These are phyloP conservation scores for Penicillium psychrosexuale DNA, from an alignment of 2,329 filamentous ascomycete species.

Conservation along the genomic window DNA sequence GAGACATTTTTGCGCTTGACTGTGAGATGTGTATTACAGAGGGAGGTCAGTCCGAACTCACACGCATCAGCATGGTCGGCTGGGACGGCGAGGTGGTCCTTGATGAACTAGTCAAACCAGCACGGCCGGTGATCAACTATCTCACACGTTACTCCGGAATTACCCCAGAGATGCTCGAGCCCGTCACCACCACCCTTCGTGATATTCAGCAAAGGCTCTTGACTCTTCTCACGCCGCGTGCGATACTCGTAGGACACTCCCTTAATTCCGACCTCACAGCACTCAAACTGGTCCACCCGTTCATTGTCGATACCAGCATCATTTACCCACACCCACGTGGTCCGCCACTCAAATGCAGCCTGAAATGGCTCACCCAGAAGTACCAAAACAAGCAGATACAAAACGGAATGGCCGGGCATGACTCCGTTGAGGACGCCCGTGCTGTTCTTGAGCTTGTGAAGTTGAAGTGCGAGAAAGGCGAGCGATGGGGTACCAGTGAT, in stretches of 20 bases:
- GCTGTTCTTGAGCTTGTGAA: constrained; percentile 91
- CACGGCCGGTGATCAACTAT: constrained; percentile 85
- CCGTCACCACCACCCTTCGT: constrained; percentile 74
- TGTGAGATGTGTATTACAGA: constrained; percentile 97
- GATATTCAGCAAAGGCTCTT: constrained; percentile 81
- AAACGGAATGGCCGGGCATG: constrained; percentile 73
- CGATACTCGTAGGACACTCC: constrained; percentile 49
- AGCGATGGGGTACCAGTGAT: constrained; percentile 77
- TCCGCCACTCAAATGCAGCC: constrained; percentile 80
- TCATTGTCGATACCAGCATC: constrained; percentile 86
- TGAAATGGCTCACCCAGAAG: constrained; percentile 86
- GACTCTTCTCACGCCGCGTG: constrained; percentile 56
- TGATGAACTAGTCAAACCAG: constrained; percentile 89
- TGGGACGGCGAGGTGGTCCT: constrained; percentile 82
- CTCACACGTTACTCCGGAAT: constrained; percentile 90
- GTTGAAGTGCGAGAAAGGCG: constrained; percentile 92
- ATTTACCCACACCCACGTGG: constrained; percentile 89
- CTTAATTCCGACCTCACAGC: constrained; percentile 64
- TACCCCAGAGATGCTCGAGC: constrained; percentile 75
- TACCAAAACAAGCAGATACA: constrained; percentile 87
- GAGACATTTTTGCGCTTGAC: constrained; percentile 76
- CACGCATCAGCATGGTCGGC: constrained; percentile 78
- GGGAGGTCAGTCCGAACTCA: constrained; percentile 74
- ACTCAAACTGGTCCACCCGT: constrained; percentile 82
- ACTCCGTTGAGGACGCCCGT: constrained; percentile 87